Evolutionary conservation across 1,284 basidiomycete species (phyloP).

Genomic region (Inonotus obliquus): DNA sequence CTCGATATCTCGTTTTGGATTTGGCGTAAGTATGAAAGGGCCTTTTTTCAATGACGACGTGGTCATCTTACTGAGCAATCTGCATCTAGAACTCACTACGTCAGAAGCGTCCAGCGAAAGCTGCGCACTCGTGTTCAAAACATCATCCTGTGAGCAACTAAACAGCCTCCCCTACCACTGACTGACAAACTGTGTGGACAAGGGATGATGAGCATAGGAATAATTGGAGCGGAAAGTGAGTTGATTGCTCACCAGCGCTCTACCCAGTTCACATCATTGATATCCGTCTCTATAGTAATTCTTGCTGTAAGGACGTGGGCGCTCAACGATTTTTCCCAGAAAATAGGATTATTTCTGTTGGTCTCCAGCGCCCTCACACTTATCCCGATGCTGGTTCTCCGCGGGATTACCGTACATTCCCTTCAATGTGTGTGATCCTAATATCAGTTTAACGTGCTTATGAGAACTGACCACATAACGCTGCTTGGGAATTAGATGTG

Average conservation of each 20-base stretch:
- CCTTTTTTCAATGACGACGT: neutral
- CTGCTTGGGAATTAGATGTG: neutral
- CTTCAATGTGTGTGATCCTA: neutral
- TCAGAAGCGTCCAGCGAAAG: neutral
- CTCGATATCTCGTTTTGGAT: constrained; percentile 5
- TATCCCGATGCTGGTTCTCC: neutral
- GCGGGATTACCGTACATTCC: neutral
- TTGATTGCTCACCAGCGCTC: neutral
- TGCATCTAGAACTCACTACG: neutral
- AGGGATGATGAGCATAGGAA: constrained; percentile 3
- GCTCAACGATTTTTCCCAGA: neutral
- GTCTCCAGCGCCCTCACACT: neutral
- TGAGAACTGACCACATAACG: neutral
- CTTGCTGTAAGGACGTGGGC: constrained; percentile 3
- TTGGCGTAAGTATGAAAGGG: neutral
- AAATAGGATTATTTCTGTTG: neutral
- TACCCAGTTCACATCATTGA: neutral
- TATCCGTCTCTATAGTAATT: neutral
- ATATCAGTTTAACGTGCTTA: neutral
- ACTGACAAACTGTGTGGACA: neutral
- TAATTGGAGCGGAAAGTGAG: neutral
- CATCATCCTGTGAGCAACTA: neutral
- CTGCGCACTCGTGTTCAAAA: neutral
- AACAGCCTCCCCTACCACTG: neutral
- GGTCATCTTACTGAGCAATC: neutral